A percentile compares a stretch with the other conserved stretches of the same genome.
phyloP scores from a whole-genome alignment of 768 basidiomycete genomes.

The Chalciporus piperatus region DNA sequence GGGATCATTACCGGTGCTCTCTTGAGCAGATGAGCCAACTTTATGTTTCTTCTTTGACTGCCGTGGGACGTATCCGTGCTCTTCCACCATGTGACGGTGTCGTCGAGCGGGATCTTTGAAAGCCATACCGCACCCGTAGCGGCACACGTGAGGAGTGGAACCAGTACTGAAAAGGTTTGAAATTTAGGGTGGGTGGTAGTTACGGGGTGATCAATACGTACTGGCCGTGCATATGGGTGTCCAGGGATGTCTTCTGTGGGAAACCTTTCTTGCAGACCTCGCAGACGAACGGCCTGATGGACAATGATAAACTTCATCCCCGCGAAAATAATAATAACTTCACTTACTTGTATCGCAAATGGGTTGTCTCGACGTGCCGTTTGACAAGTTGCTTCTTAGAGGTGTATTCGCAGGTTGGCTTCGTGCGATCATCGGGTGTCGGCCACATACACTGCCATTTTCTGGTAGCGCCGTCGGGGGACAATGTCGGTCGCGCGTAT shows the following conservation, averaged over 20 bases:
- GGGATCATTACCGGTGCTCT: conserved; percentile 21
- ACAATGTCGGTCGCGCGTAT: conserved; percentile 33
- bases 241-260: conserved; percentile 56
- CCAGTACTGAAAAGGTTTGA: conserved; percentile 45
- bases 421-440: conserved; percentile 31
- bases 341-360: conserved; percentile 57
- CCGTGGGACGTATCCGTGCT: conserved; percentile 50
- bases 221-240: conserved; percentile 56
- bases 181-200: background rate
- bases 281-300: conserved; percentile 49
- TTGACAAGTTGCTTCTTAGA: conserved; percentile 66
- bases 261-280: conserved; percentile 52
- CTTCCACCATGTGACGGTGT: conserved; percentile 55
- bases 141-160: conserved; percentile 52
- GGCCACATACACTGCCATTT: conserved; percentile 44
- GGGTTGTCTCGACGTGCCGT: conserved; percentile 62
- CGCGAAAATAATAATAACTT: conserved; percentile 4
- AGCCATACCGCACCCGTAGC: conserved; percentile 45
- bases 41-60: conserved; percentile 45
- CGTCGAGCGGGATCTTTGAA: conserved; percentile 68
- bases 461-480: conserved; percentile 32
- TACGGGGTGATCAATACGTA: conserved; percentile 28
- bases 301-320: conserved; percentile 13
- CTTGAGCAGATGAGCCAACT: conserved; percentile 31
- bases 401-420: conserved; percentile 39